A percentile compares a stretch with the other conserved stretches of the same genome.
Conservation (phyloP, 179 eudicot genomes). For the Spinacia oleracea region DNA sequence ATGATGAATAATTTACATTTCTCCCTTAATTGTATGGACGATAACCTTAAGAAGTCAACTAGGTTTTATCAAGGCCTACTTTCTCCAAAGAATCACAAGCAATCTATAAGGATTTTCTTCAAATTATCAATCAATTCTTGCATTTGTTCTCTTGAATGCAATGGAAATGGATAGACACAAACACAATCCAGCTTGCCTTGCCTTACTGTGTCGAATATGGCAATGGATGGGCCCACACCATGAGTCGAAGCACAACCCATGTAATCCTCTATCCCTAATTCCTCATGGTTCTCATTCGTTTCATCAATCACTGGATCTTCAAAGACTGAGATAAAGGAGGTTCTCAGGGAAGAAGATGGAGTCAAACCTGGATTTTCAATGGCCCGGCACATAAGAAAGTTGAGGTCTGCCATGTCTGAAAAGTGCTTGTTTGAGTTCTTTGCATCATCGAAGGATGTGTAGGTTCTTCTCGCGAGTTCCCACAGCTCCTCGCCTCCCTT, state of each 20-base stretch:
- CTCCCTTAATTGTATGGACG: background rate
- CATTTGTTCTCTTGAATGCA: slow-evolving; percentile 88
- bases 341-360: slow-evolving; percentile 70
- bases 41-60: background rate
- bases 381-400: slow-evolving; percentile 86
- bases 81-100: slow-evolving; percentile 16
- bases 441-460: slow-evolving; percentile 49
- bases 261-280: slow-evolving; percentile 62
- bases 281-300: slow-evolving; percentile 28
- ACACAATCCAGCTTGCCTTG: slow-evolving; percentile 68
- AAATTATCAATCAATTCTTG: slow-evolving; percentile 56
- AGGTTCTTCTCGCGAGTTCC: slow-evolving; percentile 67
- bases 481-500: slow-evolving; percentile 68
- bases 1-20: slow-evolving; percentile 15
- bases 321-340: slow-evolving; percentile 74
- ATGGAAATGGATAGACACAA: slow-evolving; percentile 73
- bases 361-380: slow-evolving; percentile 87
- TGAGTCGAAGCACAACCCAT: slow-evolving; percentile 80
- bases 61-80: background rate
- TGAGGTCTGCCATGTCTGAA: slow-evolving; percentile 81
- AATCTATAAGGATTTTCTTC: slow-evolving; percentile 52
- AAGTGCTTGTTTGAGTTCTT: slow-evolving; percentile 74
- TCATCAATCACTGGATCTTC: slow-evolving; percentile 64
- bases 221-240: slow-evolving; percentile 78
- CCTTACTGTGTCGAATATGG: slow-evolving; percentile 70